These are phyloP conservation scores for Verticillium klebahnii DNA, from an alignment of 2,329 filamentous ascomycete species.

Conservation along the genomic window DNA sequence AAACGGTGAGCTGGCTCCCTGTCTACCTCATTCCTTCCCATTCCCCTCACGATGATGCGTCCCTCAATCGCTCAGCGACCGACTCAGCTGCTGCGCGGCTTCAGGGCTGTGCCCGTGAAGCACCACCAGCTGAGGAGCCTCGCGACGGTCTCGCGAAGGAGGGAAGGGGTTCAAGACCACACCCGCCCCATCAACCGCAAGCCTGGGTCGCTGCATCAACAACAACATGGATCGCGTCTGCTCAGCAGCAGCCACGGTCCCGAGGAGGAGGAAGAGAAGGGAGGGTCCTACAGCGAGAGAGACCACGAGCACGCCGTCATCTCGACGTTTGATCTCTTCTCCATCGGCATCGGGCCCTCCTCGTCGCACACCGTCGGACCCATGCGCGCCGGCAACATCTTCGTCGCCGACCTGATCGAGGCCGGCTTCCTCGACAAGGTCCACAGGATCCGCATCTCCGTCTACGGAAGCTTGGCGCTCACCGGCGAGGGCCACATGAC, in stretches of 20 bases:
- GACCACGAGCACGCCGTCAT: slow-evolving; percentile 48
- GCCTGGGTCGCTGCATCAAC: background rate
- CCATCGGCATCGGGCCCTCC: slow-evolving; percentile 46
- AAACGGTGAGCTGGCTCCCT: background rate
- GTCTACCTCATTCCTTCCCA: background rate
- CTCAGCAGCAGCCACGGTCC: slow-evolving; percentile 10
- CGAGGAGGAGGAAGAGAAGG: slow-evolving; percentile 23
- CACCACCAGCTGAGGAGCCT: background rate
- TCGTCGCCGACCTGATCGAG: slow-evolving; percentile 41
- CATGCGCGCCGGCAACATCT: slow-evolving; percentile 48
- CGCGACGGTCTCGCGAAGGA: background rate
- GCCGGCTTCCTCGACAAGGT: slow-evolving; percentile 39
- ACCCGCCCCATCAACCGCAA: background rate
- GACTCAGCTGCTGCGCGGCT: background rate
- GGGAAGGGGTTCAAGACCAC: background rate
- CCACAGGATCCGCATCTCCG: slow-evolving; percentile 40
- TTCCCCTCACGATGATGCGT: slow-evolving; percentile 1
- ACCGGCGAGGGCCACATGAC: slow-evolving; percentile 50
- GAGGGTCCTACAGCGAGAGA: slow-evolving; percentile 41
- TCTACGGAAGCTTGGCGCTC: slow-evolving; percentile 45
- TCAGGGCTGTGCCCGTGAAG: background rate
- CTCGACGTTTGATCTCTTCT: slow-evolving; percentile 47
- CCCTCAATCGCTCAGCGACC: background rate
- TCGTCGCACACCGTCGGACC: slow-evolving; percentile 48
- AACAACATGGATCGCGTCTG: background rate